Base-by-base conservation (phyloP, 2,329 filamentous ascomycete species). In the Epichloe sp. region DNA sequence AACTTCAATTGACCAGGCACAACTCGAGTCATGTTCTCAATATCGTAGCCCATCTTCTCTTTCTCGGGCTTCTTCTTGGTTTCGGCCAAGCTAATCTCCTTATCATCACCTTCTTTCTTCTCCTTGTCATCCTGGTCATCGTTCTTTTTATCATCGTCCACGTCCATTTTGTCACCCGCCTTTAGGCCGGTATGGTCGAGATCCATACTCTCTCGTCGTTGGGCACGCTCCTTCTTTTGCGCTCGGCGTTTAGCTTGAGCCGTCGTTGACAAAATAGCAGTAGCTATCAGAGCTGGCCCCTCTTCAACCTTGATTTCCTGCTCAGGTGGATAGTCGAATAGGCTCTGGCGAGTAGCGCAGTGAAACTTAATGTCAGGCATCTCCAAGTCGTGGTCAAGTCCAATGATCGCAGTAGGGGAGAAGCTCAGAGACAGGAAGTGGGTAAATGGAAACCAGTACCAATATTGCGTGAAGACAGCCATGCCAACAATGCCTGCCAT, bases 381-480 rank as follows among this genome's bases (percentile, higher is more conserved):
- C 61, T 96, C 88, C 14, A 98, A 78, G 63, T 96, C 88, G 63
- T 94, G 85, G 64, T 98, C 90, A 26, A 98, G 81, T 54, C 87
- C 91, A 60, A 97, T 96, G 63, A 98, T 86, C 1, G 93, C 86
- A 1, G 94, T 98, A 1, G 93, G 93, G n/a, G 88, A 89, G 71
- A 98, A 97, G 62, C 88, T 90, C 55, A 98, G 77, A 0, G 91
- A 94, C 52, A 98, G 69, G 80, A 98, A 98, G 70, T 98, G 93
- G 34, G 93, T 95, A 62, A 97, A 85, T 54, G 93, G 93, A 80
- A 98, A 98, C 93, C 93, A 98, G 74, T 98, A 98, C 93, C 93
- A 98, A 74, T 98, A 98, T 67, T 98, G 93, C 8, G 90, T 95
- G 71, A 98, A 98, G 50, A 98, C 86, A 31, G 89, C 91, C 83